Percentiles rank a stretch among this genome's conserved stretches.
These are phyloP conservation scores for Capsicum rhomboideum DNA, from an alignment of 257 asterid genomes.

Conservation along the genomic window DNA sequence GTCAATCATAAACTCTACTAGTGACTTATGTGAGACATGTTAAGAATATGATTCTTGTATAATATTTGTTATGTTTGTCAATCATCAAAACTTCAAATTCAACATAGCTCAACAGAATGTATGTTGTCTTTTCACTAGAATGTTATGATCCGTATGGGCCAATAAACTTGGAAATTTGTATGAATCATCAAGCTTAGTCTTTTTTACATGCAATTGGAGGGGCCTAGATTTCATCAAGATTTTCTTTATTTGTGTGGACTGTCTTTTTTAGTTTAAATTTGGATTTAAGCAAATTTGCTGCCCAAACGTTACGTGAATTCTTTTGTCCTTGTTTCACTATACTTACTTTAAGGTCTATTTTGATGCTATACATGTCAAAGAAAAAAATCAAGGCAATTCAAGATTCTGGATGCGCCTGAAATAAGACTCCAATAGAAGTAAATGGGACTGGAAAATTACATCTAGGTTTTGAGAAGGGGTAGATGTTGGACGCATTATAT, in stretches of 20 bases:
- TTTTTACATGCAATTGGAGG: neutral
- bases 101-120: neutral
- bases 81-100: too few relatives aligned
- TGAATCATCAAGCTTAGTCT: neutral
- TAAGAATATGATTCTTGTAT: too few relatives aligned
- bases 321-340: neutral
- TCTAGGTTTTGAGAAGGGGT: neutral
- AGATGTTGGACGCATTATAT: neutral
- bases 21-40: too few relatives aligned
- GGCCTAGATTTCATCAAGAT: neutral
- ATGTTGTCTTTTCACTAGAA: neutral
- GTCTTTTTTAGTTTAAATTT: neutral
- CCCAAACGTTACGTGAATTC: neutral
- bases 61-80: too few relatives aligned
- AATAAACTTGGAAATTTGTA: neutral
- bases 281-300: neutral
- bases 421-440: neutral
- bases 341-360: neutral
- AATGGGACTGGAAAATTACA: neutral
- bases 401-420: neutral
- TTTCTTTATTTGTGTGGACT: neutral
- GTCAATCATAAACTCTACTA: too few relatives aligned
- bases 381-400: neutral
- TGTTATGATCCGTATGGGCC: neutral
- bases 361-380: neutral